These are phyloP conservation scores for Polytrichum commune DNA, from an alignment of 225 moss, liverwort and hornwort genomes.

Conservation along the genomic window DNA sequence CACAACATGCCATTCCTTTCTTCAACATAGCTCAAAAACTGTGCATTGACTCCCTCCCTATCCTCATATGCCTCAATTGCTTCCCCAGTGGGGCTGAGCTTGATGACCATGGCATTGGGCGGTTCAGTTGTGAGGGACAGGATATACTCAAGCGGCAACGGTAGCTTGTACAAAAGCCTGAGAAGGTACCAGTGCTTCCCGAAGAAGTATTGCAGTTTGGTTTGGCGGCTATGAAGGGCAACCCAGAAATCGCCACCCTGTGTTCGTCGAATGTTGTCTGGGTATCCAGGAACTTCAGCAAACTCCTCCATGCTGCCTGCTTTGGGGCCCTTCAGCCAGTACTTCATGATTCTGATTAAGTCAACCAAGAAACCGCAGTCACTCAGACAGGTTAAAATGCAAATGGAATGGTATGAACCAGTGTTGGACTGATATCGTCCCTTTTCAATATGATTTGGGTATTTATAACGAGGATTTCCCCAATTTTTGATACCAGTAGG, in stretches of 20 bases:
- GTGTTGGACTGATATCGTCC: too few species aligned
- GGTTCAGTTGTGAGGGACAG: neutral
- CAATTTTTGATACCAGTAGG: too few species aligned
- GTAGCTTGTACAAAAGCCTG: slow-evolving; percentile 34
- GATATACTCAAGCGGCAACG: slow-evolving; percentile 21
- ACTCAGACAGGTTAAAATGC: too few species aligned
- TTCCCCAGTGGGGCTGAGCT: slow-evolving; percentile 35
- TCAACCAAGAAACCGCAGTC: too few species aligned
- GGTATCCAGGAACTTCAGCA: slow-evolving; percentile 62
- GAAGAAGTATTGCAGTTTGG: slow-evolving; percentile 24
- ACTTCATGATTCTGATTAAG: slow-evolving; percentile 42
- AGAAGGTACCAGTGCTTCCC: slow-evolving; percentile 19
- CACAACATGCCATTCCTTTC: slow-evolving; percentile 60
- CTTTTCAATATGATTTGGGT: too few species aligned
- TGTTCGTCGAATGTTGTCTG: slow-evolving; percentile 70
- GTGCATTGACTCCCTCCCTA: slow-evolving; percentile 21
- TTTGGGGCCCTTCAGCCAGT: slow-evolving; percentile 59
- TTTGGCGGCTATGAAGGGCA: slow-evolving; percentile 61
- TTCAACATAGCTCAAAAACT: slow-evolving; percentile 46
- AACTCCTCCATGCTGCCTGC: slow-evolving; percentile 50
- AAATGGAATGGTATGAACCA: too few species aligned
- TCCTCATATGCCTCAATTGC: slow-evolving; percentile 64
- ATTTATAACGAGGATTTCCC: too few species aligned
- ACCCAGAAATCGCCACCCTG: slow-evolving; percentile 71
- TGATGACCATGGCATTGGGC: slow-evolving; percentile 50